These are phyloP conservation scores for Plasmodium coatneyi DNA, from an alignment of 169 alveolate genomes.

Conservation along the genomic window DNA sequence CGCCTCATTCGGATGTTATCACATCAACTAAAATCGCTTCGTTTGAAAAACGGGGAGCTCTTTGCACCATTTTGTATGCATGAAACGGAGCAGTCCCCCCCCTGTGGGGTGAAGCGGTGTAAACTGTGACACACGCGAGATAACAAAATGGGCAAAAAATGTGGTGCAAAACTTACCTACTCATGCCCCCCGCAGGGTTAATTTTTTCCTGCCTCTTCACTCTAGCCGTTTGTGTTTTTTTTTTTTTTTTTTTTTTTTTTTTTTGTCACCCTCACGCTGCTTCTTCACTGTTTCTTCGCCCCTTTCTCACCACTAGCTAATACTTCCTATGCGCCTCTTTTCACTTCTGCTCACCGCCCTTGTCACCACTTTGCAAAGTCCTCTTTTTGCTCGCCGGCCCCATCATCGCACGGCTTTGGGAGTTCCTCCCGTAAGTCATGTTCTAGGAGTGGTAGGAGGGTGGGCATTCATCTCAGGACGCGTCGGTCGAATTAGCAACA, in stretches of 20 bases:
- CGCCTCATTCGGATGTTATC: not conserved
- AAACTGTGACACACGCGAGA: not conserved
- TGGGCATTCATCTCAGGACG: not conserved
- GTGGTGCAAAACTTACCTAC: not conserved
- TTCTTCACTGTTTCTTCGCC: not conserved
- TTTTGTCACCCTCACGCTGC: not conserved
- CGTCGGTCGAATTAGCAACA: not conserved
- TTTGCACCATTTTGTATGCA: not conserved
- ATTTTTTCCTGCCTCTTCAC: not conserved
- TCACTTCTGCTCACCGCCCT: not conserved
- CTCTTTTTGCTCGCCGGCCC: not conserved
- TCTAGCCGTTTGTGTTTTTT: not conserved
- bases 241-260: slow-evolving; percentile 1
- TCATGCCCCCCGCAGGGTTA: not conserved
- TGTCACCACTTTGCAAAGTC: not conserved
- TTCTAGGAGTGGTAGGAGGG: not conserved
- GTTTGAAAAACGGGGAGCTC: not conserved
- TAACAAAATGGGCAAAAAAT: not conserved
- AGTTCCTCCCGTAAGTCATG: not conserved
- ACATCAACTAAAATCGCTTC: not conserved
- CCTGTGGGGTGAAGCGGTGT: not conserved
- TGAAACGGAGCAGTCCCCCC: not conserved
- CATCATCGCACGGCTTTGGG: not conserved
- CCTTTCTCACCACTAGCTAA: not conserved
- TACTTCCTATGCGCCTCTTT: not conserved